Evolutionary conservation across 2,329 filamentous ascomycete genomes (phyloP).

Genomic region (Lanzia echinophila): DNA sequence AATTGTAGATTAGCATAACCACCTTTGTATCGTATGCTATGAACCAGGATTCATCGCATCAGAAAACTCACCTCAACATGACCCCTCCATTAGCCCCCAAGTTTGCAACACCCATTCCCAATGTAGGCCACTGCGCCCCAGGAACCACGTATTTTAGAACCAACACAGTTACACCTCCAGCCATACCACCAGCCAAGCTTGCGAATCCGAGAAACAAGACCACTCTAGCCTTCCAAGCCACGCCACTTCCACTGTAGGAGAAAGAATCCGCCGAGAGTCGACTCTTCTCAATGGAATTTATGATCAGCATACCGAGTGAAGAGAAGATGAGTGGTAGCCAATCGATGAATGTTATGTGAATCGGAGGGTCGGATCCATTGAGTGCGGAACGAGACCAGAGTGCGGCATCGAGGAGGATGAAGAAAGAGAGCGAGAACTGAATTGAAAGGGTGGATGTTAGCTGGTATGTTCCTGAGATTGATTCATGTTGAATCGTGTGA

Average conservation of each 20-base stretch:
- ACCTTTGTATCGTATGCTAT: background rate
- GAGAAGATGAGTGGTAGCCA: constrained; percentile 64
- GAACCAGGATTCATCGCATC: too few relatives aligned
- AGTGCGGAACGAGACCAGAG: constrained; percentile 57
- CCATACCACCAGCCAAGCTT: constrained; percentile 59
- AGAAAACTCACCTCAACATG: constrained; percentile 46
- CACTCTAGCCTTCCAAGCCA: constrained; percentile 63
- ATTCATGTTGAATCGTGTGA: background rate
- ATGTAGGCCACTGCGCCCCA: constrained; percentile 50
- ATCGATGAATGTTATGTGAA: constrained; percentile 62
- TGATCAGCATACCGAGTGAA: constrained; percentile 62
- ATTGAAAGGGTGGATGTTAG: background rate
- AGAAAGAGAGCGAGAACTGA: constrained; percentile 63
- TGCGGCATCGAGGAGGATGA: constrained; percentile 60
- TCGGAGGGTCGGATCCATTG: constrained; percentile 47
- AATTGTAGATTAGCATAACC: constrained; percentile 15
- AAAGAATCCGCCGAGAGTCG: constrained; percentile 57
- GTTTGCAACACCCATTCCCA: constrained; percentile 60
- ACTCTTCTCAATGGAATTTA: constrained; percentile 63
- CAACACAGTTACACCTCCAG: constrained; percentile 61
- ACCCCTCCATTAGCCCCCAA: constrained; percentile 59
- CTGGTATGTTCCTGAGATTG: background rate
- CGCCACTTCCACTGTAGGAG: constrained; percentile 54
- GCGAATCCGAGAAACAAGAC: constrained; percentile 63
- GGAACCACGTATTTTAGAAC: constrained; percentile 59